Conservation (phyloP, 108 stramenopile species). For the Conticribra guillardii region DNA sequence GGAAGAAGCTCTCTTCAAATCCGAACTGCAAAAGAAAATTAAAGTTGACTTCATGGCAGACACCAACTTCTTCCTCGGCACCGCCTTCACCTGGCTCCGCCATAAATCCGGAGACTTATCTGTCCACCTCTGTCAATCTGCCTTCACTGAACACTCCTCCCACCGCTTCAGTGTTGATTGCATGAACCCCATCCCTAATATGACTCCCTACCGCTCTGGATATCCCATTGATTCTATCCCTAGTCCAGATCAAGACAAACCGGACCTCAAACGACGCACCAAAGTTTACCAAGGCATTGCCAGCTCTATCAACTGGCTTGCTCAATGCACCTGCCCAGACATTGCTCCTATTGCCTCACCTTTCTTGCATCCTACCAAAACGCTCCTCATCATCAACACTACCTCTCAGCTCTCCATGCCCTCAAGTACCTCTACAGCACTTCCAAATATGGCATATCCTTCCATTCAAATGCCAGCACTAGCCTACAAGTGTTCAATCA, state of each 20-base stretch:
- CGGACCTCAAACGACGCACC: neutral
- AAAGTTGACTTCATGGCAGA: too few relatives aligned
- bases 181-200: constrained; percentile 7
- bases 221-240: constrained; percentile 13
- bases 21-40: too few relatives aligned
- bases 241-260: neutral
- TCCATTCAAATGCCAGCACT: neutral
- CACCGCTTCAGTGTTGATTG: constrained; percentile 12
- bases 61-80: constrained; percentile 20
- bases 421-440: constrained; percentile 22
- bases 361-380: constrained; percentile 8
- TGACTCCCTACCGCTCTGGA: constrained; percentile 20
- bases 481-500: constrained; percentile 15
- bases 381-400: constrained; percentile 6
- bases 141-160: constrained; percentile 13
- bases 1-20: too few relatives aligned
- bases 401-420: constrained; percentile 8
- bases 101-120: constrained; percentile 10
- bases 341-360: neutral
- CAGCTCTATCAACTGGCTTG: too few relatives aligned
- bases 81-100: constrained; percentile 5
- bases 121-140: constrained; percentile 23
- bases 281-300: constrained; percentile 12
- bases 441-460: constrained; percentile 11
- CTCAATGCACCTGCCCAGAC: too few relatives aligned